Conservation (phyloP, 441 rosid species). For the Syzygium syzygioides region DNA sequence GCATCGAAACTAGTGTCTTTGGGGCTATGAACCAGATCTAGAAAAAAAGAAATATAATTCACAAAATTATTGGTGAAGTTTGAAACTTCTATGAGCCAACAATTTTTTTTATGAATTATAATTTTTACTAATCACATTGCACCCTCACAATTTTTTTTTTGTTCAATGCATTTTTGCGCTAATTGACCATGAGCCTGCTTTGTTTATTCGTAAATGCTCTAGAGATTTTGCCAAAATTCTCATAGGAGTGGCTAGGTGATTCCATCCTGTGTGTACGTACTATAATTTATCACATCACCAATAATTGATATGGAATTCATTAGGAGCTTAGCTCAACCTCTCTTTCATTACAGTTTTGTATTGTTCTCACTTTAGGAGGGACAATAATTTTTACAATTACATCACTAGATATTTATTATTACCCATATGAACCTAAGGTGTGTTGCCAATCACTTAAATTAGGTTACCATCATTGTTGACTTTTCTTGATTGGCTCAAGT, state of each 20-base stretch:
- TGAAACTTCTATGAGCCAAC: neutral
- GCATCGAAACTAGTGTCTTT: neutral
- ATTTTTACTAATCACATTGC: neutral
- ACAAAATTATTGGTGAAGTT: too few species aligned
- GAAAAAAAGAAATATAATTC: too few species aligned
- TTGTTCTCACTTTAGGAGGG: neutral
- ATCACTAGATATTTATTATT: neutral
- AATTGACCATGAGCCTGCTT: neutral
- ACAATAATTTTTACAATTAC: too few species aligned
- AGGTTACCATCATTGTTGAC: neutral
- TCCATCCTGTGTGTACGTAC: neutral
- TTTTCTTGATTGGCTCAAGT: neutral
- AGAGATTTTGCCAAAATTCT: neutral
- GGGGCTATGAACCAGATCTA: neutral
- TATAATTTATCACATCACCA: neutral
- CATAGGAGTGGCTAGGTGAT: neutral
- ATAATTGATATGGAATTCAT: neutral
- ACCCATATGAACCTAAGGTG: neutral
- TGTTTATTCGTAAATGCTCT: neutral
- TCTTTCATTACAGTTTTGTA: neutral
- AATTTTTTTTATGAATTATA: too few species aligned
- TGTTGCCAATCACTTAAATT: neutral
- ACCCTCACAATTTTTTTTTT: too few species aligned
- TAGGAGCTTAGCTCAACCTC: neutral
- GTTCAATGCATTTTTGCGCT: neutral